Evolutionary conservation across 2,329 filamentous ascomycete genomes (phyloP).

Genomic region (Pleomassaria siparia): DNA sequence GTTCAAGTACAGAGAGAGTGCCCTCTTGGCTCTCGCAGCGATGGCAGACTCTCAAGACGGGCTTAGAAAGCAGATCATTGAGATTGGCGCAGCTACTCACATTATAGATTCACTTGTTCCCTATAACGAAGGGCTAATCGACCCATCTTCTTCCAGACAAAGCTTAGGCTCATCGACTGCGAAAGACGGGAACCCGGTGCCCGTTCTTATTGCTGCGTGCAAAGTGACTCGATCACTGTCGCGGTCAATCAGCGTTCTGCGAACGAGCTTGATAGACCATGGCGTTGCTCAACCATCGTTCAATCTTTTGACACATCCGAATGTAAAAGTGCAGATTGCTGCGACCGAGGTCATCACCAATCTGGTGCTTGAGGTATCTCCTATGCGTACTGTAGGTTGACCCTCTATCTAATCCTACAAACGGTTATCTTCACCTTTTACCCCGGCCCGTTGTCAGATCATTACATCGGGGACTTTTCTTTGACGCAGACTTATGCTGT

Average conservation of each 20-base stretch:
- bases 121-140: constrained; percentile 50
- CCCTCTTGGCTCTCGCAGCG: constrained; percentile 78
- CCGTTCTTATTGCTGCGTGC: constrained; percentile 83
- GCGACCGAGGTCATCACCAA: constrained; percentile 85
- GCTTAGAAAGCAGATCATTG: constrained; percentile 78
- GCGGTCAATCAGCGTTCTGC: constrained; percentile 78
- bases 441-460: neutral
- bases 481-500: neutral
- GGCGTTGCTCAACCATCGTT: constrained; percentile 78
- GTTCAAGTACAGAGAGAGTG: constrained; percentile 73
- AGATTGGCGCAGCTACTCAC: constrained; percentile 76
- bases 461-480: neutral
- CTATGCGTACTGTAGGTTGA: constrained; percentile 73
- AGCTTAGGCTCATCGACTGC: constrained; percentile 31
- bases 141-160: constrained; percentile 21
- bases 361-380: constrained; percentile 83
- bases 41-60: constrained; percentile 80
- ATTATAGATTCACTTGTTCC: constrained; percentile 80
- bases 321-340: constrained; percentile 80
- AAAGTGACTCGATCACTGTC: constrained; percentile 79
- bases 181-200: constrained; percentile 73
- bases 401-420: neutral
- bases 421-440: neutral
- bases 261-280: constrained; percentile 85
- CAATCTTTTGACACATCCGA: constrained; percentile 70